Evolutionary conservation across 2,329 filamentous ascomycete species (phyloP), one percentile per base, ranked within the genome.

Genomic region (Xylariaceae sp.): DNA sequence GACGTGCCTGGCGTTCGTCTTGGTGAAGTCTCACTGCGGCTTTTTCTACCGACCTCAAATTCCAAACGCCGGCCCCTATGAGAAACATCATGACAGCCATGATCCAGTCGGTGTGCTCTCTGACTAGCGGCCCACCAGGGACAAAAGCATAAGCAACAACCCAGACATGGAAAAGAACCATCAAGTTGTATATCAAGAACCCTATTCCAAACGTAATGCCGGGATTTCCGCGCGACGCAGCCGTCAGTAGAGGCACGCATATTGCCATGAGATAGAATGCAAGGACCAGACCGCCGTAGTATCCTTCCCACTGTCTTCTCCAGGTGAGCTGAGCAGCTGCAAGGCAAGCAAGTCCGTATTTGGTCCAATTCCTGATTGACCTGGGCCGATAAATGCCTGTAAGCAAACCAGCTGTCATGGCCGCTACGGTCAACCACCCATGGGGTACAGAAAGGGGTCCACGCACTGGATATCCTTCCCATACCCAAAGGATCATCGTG

Each of bases 121-220:
- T 86, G 39, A 99, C 88, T 1, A 96, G 78, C 3, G 90, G 90
- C 2, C 94, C 94, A 45, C 94, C 94, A 2, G 94, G 94, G 3
- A 99, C 94, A 60, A 99, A 99, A 11, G 94, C 94, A 63, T 99
- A 99, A 2, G 94, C 94, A 11, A 99, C 94, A 33, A 96, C 88
- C 94, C 94, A 99, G 48, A 96, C 90, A 65, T 97, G 92, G 75
- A 96, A 96, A n/a, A 99, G 80, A 5, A 96, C 86, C 73, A 97
- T 73, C 62, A 97, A 78, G 69, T 97, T 96, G 75, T 97, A 99
- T 43, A 95, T 69, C 45, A 96, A 72, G 72, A 96, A 96, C 4
- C 88, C 92, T 12, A 95, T 66, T 2, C 92, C 94, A 65, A 99
- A 99, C 0, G 89, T 89, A 22, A 78, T 77, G 5, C 84, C 89